Evolutionary conservation across 2,329 filamentous ascomycete genomes (phyloP).

Genomic region (Xylaria sp.): DNA sequence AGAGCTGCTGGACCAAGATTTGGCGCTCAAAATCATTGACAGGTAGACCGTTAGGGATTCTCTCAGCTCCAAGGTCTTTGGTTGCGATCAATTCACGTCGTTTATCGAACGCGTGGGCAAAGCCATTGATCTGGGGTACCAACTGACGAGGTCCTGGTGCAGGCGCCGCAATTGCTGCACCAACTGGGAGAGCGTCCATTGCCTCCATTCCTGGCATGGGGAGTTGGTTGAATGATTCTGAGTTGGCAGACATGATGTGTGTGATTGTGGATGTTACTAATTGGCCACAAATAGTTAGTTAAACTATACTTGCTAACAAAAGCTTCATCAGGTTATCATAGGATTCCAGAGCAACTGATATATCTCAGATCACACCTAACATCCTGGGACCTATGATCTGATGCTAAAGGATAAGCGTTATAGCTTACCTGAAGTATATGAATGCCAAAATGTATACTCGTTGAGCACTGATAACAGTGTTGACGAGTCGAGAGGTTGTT

Average conservation of each 20-base stretch:
- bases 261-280: background rate
- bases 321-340: background rate
- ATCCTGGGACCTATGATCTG: background rate
- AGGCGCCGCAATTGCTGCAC: background rate
- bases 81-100: background rate
- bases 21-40: background rate
- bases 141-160: background rate
- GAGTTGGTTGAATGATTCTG: too few relatives aligned
- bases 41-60: background rate
- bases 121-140: background rate
- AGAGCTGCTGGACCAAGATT: background rate
- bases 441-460: background rate
- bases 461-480: background rate
- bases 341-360: background rate
- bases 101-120: background rate
- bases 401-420: background rate
- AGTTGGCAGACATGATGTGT: background rate
- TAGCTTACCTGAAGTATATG: background rate
- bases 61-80: background rate
- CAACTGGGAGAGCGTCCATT: background rate
- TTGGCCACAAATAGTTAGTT: background rate
- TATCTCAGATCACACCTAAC: background rate
- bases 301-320: too few relatives aligned
- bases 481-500: background rate
- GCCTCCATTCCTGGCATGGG: too few relatives aligned